phyloP scores from a whole-genome alignment of 78 protist genomes.

The Anaeramoeba flamelloides region DNA sequence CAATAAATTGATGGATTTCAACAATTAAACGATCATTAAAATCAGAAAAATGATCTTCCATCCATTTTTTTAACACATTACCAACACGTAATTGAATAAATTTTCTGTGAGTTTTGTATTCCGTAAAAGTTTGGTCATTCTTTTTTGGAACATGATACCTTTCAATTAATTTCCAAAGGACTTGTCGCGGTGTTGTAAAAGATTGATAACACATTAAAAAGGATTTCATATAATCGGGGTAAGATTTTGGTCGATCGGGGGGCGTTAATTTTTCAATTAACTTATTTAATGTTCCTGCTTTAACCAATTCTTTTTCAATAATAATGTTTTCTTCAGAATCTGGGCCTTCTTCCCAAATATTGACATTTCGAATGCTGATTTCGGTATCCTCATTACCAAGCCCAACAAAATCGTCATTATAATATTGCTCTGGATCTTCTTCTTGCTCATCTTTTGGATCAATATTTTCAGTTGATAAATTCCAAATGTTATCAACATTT shows the following conservation, averaged over 20 bases:
- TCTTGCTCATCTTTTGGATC: too few species aligned
- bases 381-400: too few species aligned
- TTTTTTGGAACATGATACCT: slow-evolving; percentile 1
- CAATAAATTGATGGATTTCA: not conserved
- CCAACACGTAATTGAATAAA: not conserved
- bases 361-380: too few species aligned
- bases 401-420: too few species aligned
- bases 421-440: too few species aligned
- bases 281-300: not conserved
- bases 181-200: not conserved
- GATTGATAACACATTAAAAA: not conserved
- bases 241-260: not conserved
- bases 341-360: not conserved
- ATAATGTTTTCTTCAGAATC: not conserved
- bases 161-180: not conserved
- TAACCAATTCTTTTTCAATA: not conserved
- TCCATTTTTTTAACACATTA: not conserved
- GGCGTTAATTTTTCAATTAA: not conserved
- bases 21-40: not conserved
- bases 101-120: not conserved
- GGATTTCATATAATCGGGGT: not conserved
- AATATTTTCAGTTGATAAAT: too few species aligned
- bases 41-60: not conserved
- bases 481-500: too few species aligned
- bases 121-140: not conserved